phyloP scores from a whole-genome alignment of 495 filamentous ascomycete genomes.

The Penicillium lagena region DNA sequence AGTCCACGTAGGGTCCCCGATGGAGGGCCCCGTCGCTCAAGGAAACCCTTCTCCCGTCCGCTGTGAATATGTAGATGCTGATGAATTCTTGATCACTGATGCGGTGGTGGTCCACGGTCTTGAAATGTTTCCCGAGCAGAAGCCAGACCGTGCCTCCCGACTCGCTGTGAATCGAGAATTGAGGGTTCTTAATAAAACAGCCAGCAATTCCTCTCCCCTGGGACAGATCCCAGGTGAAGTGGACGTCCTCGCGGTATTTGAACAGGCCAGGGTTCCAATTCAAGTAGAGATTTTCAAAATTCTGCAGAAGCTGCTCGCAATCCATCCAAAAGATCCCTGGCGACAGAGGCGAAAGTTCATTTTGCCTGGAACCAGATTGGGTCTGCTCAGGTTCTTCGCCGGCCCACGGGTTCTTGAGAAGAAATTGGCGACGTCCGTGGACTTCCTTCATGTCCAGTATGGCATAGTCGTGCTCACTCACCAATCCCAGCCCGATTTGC shows the following conservation, averaged over 20 bases:
- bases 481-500: constrained; percentile 73
- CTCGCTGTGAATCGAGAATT: constrained; percentile 62
- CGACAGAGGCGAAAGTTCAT: constrained; percentile 17
- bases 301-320: constrained; percentile 73
- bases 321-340: constrained; percentile 91
- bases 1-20: constrained; percentile 82
- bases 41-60: constrained; percentile 66
- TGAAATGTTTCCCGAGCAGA: constrained; percentile 78
- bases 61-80: constrained; percentile 72
- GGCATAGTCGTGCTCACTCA: constrained; percentile 89
- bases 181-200: constrained; percentile 74
- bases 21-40: constrained; percentile 60
- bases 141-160: constrained; percentile 68
- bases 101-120: constrained; percentile 27
- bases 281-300: constrained; percentile 91
- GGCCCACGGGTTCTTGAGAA: constrained; percentile 96
- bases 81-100: constrained; percentile 64
- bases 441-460: constrained; percentile 72
- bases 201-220: constrained; percentile 45
- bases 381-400: constrained; percentile 46
- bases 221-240: constrained; percentile 81
- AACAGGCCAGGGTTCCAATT: constrained; percentile 97
- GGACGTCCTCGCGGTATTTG: constrained; percentile 70
- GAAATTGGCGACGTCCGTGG: constrained; percentile 55
- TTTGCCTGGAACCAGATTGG: constrained; percentile 3